Evolutionary conservation across 2,329 filamentous ascomycete genomes (phyloP).

Genomic region (Scopulariopsis brevicaulis): DNA sequence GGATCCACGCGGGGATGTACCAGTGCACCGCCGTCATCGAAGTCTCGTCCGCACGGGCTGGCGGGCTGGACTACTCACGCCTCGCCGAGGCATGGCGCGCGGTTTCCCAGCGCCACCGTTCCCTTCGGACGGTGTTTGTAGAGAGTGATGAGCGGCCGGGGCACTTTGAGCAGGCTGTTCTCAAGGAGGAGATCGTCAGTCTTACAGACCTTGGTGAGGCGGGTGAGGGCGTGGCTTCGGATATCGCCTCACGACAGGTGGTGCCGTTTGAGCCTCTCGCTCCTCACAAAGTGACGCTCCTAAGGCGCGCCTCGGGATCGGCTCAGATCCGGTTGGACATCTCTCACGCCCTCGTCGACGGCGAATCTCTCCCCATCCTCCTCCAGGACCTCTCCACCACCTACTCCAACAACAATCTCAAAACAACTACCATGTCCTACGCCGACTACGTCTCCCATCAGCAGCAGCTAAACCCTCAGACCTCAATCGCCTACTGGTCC

Average conservation of each 20-base stretch:
- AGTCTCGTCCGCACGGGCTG: not conserved
- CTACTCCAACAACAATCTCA: not conserved
- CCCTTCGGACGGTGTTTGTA: conserved; percentile 12
- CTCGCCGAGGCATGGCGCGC: not conserved
- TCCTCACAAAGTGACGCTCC: not conserved
- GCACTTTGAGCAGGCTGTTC: conserved; percentile 10
- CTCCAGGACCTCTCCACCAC: conserved; percentile 12
- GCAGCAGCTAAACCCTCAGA: conserved; percentile 7
- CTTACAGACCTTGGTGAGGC: not conserved
- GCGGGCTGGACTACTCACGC: conserved; percentile 6
- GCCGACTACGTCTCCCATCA: conserved; percentile 1
- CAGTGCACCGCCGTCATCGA: not conserved
- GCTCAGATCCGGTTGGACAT: conserved; percentile 18
- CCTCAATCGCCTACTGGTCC: conserved; percentile 15
- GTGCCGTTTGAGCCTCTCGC: not conserved
- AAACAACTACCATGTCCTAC: not conserved
- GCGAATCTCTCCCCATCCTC: conserved; percentile 16
- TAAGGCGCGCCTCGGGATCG: not conserved
- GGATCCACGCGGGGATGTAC: not conserved
- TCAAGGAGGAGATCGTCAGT: conserved; percentile 1
- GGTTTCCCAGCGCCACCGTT: conserved; percentile 10
- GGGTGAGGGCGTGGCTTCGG: not conserved
- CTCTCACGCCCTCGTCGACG: conserved; percentile 21
- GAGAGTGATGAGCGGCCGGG: conserved; percentile 6
- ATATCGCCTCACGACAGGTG: not conserved